Evolutionary conservation across 345 rosid species (phyloP).

Genomic region (Clarkia xantiana): DNA sequence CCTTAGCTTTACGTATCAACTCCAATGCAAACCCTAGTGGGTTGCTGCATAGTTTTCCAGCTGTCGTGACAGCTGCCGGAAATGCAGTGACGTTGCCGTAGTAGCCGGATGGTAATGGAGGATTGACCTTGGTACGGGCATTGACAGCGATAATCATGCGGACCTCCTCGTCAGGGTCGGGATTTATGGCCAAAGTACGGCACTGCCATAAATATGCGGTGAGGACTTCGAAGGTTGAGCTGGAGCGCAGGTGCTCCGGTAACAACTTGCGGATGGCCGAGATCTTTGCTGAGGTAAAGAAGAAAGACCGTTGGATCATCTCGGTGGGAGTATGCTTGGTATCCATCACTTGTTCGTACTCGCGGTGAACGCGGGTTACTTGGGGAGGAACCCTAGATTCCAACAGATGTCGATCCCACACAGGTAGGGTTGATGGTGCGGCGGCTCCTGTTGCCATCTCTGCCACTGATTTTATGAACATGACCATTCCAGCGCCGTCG

Average conservation of each 20-base stretch:
- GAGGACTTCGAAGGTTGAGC: constrained; percentile 27
- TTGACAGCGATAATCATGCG: constrained; percentile 26
- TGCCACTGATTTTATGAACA: constrained; percentile 25
- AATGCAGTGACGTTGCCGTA: constrained; percentile 35
- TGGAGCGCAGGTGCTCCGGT: constrained; percentile 16
- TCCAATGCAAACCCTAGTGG: constrained; percentile 36
- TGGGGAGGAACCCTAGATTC: constrained; percentile 17
- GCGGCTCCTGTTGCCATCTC: constrained; percentile 27
- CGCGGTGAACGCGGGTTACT: constrained; percentile 24
- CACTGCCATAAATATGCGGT: constrained; percentile 46
- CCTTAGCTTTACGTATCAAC: constrained; percentile 27
- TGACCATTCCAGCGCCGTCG: constrained; percentile 30
- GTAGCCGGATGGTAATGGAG: constrained; percentile 27
- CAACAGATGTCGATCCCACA: constrained; percentile 32
- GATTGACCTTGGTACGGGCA: constrained; percentile 26
- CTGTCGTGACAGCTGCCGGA: constrained; percentile 24
- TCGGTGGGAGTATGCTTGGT: not conserved
- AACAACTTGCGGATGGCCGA: constrained; percentile 20
- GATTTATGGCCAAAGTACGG: constrained; percentile 31
- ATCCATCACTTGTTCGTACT: constrained; percentile 12
- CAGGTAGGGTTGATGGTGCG: constrained; percentile 25
- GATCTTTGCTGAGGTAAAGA: constrained; percentile 16
- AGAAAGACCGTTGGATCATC: constrained; percentile 3
- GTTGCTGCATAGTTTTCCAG: constrained; percentile 20
- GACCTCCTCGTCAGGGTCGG: constrained; percentile 32